Evolutionary conservation across 1,139 yeast species (phyloP).

Genomic region (Candida sojae): DNA sequence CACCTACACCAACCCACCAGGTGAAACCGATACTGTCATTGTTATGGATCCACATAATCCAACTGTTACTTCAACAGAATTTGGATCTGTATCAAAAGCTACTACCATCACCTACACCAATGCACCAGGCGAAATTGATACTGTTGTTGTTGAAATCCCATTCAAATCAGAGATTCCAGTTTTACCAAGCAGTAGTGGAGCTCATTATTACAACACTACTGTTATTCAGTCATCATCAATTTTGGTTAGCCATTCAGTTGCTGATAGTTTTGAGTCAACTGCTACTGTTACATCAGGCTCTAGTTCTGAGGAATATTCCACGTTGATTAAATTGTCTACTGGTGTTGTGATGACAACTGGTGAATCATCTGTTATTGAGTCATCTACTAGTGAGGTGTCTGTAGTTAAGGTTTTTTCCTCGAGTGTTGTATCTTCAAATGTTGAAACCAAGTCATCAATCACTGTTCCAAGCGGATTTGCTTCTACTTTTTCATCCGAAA

Average conservation of each 20-base stretch:
- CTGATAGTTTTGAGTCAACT: not conserved
- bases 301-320: not conserved
- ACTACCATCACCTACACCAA: slow-evolving; percentile 11
- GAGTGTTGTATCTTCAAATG: no score
- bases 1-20: not conserved
- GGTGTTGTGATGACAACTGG: no score
- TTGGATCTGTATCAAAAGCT: slow-evolving; percentile 14
- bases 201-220: not conserved
- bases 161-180: not conserved
- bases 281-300: not conserved
- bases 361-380: not conserved
- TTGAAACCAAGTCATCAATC: not conserved
- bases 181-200: not conserved
- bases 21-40: not conserved
- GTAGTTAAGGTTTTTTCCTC: not conserved
- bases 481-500: no score
- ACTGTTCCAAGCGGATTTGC: not conserved
- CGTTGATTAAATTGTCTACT: not conserved
- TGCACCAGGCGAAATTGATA: slow-evolving; percentile 13
- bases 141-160: slow-evolving; percentile 9
- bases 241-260: not conserved
- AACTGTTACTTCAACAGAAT: slow-evolving; percentile 11
- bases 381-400: not conserved
- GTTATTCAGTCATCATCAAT: slow-evolving; percentile 1
- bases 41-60: slow-evolving; percentile 3